Conservation (phyloP, 2,329 filamentous ascomycete species). For the Lizonia empirigonia region DNA sequence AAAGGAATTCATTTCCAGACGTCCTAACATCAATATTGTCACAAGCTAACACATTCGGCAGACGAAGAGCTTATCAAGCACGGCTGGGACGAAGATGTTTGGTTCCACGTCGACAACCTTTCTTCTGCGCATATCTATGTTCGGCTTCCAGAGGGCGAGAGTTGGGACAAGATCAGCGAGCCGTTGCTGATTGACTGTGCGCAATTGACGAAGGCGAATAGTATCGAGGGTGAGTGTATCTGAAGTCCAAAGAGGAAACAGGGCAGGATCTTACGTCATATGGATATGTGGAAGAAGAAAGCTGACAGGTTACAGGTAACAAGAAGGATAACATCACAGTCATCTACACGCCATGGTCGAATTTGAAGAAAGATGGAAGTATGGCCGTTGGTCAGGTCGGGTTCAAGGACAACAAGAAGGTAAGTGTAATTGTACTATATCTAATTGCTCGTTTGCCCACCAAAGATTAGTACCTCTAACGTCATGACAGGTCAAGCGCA, state of each 20-base stretch:
- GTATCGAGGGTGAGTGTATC: conserved; percentile 73
- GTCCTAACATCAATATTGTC: too few species aligned
- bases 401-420: conserved; percentile 85
- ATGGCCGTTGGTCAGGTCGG: conserved; percentile 96
- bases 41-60: conserved; percentile 50
- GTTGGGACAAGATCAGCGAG: conserved; percentile 81
- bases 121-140: conserved; percentile 97
- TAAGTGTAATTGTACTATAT: conserved; percentile 32
- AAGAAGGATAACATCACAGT: conserved; percentile 98
- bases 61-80: conserved; percentile 96
- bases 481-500: conserved; percentile 79
- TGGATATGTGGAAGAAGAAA: background rate
- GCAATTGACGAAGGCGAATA: conserved; percentile 98
- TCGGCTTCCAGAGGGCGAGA: conserved; percentile 75
- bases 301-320: conserved; percentile 67
- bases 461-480: too few species aligned
- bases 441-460: too few species aligned
- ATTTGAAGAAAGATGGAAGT: conserved; percentile 90
- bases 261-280: too few species aligned
- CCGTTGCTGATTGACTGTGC: conserved; percentile 83
- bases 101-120: conserved; percentile 98
- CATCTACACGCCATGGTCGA: conserved; percentile 98
- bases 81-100: conserved; percentile 94
- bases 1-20: background rate
- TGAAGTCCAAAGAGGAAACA: too few species aligned